phyloP scores from a whole-genome alignment of 2,329 filamentous ascomycete species.

The Diaporthe destruens region DNA sequence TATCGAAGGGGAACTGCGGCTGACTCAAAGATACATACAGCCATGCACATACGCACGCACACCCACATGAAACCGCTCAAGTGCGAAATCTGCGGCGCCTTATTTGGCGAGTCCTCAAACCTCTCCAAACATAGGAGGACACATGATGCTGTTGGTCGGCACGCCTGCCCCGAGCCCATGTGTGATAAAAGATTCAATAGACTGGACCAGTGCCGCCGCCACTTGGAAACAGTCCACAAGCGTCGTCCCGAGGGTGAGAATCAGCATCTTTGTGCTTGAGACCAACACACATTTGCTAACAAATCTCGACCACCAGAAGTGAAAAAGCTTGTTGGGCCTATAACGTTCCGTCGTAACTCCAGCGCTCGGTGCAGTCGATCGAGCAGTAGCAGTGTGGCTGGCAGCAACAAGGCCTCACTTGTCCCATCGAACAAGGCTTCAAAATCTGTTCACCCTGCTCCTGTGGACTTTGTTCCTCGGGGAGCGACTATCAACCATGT shows the following conservation, averaged over 20 bases:
- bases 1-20: neutral
- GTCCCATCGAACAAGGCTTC: conserved; percentile 1
- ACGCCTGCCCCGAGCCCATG: conserved; percentile 56
- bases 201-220: conserved; percentile 71
- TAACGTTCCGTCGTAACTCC: conserved; percentile 14
- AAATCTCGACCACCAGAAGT: neutral
- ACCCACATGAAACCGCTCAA: conserved; percentile 73
- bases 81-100: conserved; percentile 70
- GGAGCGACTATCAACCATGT: neutral
- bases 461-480: neutral
- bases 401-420: conserved; percentile 16
- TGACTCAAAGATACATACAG: conserved; percentile 50
- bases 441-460: neutral
- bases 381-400: conserved; percentile 6
- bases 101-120: conserved; percentile 75
- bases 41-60: conserved; percentile 76
- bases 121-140: conserved; percentile 75
- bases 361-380: conserved; percentile 13
- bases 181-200: conserved; percentile 71
- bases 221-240: conserved; percentile 52
- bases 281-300: conserved; percentile 11
- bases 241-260: conserved; percentile 44
- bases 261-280: conserved; percentile 31
- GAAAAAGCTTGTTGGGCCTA: neutral
- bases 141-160: conserved; percentile 66